Evolutionary conservation across 2,329 filamentous ascomycete species (phyloP), one percentile per base, ranked within the genome.

Genomic region (Sclerotinia subarctica): DNA sequence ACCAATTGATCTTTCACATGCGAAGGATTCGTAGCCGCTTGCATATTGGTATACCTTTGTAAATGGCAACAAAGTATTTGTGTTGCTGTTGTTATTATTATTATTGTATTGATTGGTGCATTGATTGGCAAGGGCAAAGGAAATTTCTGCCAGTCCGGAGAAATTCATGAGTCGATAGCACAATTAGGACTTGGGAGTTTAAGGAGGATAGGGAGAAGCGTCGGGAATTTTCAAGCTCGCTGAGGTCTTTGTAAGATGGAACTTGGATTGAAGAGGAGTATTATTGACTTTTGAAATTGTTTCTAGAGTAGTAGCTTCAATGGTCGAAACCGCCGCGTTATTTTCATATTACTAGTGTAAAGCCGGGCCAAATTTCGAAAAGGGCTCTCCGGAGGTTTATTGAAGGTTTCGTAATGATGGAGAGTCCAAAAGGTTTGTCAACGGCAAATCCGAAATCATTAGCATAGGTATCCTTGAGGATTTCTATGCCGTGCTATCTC

Each of bases 311-410:
- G 21, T 38, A 38, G 32, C 32, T 38, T 38, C 53, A n/a, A 47
- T 60, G 26, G 44, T 47, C 24, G 58, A 49, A 62, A 62, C 58
- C 29, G 58, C 49, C 49, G 58, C 21, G 29, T 62, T 47, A 21
- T 62, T 49, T 49, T 35, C 29, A 26, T 29, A 5, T 7, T 49
- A 46, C 44, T 62, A 49, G 44, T 62, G 15, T 49, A 10, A 49
- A 62, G 58, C 49, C 49, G 57, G 57, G 57, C 26, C 32, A 32
- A 47, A 32, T 26, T 47, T 60, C 57, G 57, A 47, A 44, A 35
- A 47, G 57, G 57, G 46, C 57, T n/a, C 32, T 49, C 49, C 26
- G 58, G 49, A 60, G 29, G 8, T 47, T 47, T 57, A 32, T 35
- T 6, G 19, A 10, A 42, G 38, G 38, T 42, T 42, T 42, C 38